A percentile compares a stretch with the other conserved stretches of the same genome.
phyloP scores from a whole-genome alignment of 306 rosid species.

The apple (Malus domestica) region ASM211411v1 NC_041800.1:21353233-21353732 shows the following conservation, averaged over 20 bases:
- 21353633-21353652: neutral
- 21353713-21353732: neutral
- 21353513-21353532: too few relatives aligned
- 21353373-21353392: too few relatives aligned
- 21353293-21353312: too few relatives aligned
- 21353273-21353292: too few relatives aligned
- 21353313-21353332: too few relatives aligned
- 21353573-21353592: neutral
- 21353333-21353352: too few relatives aligned
- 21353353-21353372: too few relatives aligned
- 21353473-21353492: neutral
- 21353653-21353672: neutral
- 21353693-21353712: neutral
- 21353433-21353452: too few relatives aligned
- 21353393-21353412: too few relatives aligned
- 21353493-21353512: neutral
- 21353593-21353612: conserved; percentile 2
- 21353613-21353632: neutral
- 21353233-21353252: neutral
- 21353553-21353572: conserved; percentile 12
- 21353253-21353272: neutral
- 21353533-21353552: conserved; percentile 1
- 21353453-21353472: too few relatives aligned
- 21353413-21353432: too few relatives aligned
- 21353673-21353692: neutral